A percentile compares a stretch with the other conserved stretches of the same genome.
Evolutionary conservation across 352 stramenopile genomes (phyloP).

Genomic region (Globisporangium iwayamae): DNA sequence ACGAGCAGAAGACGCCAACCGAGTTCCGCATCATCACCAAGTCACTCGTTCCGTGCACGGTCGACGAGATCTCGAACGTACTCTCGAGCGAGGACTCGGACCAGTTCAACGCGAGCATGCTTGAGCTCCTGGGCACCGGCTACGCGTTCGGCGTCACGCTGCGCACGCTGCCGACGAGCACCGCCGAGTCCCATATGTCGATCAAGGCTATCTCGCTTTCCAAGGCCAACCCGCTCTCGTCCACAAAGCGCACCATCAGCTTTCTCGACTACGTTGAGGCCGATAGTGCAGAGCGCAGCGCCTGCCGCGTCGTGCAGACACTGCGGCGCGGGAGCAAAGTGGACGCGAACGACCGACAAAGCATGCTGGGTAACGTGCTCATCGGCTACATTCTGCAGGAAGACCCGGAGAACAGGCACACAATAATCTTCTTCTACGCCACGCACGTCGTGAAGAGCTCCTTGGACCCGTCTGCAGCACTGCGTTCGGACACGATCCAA

Average conservation of each 20-base stretch:
- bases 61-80: slow-evolving; percentile 19
- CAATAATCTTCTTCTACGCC: slow-evolving; percentile 21
- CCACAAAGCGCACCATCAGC: slow-evolving; percentile 13
- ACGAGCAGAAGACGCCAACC: slow-evolving; percentile 11
- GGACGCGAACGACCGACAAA: slow-evolving; percentile 4
- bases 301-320: slow-evolving; percentile 21
- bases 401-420: slow-evolving; percentile 15
- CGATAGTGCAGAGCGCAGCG: not conserved
- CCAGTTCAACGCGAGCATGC: slow-evolving; percentile 29
- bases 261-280: slow-evolving; percentile 25
- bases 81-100: slow-evolving; percentile 22
- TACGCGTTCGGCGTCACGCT: slow-evolving; percentile 25
- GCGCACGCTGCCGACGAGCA: slow-evolving; percentile 14
- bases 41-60: slow-evolving; percentile 20
- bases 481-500: slow-evolving; percentile 14
- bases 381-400: slow-evolving; percentile 23
- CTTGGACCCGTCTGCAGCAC: not conserved
- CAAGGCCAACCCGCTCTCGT: slow-evolving; percentile 16
- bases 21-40: slow-evolving; percentile 21
- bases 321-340: slow-evolving; percentile 11
- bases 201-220: slow-evolving; percentile 23
- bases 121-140: slow-evolving; percentile 19
- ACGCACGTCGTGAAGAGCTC: slow-evolving; percentile 6
- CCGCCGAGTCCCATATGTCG: slow-evolving; percentile 14
- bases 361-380: slow-evolving; percentile 9